Conservation (phyloP, 148 eudicot genomes). For the Fagopyrum homotropicum region DNA sequence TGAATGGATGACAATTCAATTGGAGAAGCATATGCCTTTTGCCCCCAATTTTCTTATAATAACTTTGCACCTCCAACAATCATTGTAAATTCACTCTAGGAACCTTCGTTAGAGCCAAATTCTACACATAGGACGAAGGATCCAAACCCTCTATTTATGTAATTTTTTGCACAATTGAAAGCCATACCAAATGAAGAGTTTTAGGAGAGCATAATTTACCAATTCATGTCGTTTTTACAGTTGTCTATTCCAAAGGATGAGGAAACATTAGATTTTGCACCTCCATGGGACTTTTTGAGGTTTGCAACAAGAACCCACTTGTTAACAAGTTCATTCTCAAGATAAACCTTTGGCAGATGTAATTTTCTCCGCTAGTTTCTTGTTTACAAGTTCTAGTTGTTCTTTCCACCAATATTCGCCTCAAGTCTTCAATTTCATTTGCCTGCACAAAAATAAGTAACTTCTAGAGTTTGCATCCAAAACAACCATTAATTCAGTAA, state of each 20-base stretch:
- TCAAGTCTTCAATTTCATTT: constrained; percentile 57
- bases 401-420: constrained; percentile 52
- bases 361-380: constrained; percentile 90
- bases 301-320: constrained; percentile 98
- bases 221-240: not conserved
- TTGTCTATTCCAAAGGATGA: constrained; percentile 18
- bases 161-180: not conserved
- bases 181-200: not conserved
- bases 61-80: constrained; percentile 13
- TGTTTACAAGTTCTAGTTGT: constrained; percentile 67
- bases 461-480: not conserved
- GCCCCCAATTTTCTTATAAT: not conserved
- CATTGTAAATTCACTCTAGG: constrained; percentile 5
- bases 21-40: constrained; percentile 11
- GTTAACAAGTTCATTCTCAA: constrained; percentile 92
- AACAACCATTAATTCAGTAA: not conserved
- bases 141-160: not conserved
- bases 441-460: constrained; percentile 28
- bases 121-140: not conserved
- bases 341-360: constrained; percentile 94
- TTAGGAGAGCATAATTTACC: not conserved
- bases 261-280: constrained; percentile 40
- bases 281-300: constrained; percentile 76
- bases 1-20: not conserved
- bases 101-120: constrained; percentile 13